Conservation (phyloP, 202 grass and related monocot species). For the Setaria italica region DNA sequence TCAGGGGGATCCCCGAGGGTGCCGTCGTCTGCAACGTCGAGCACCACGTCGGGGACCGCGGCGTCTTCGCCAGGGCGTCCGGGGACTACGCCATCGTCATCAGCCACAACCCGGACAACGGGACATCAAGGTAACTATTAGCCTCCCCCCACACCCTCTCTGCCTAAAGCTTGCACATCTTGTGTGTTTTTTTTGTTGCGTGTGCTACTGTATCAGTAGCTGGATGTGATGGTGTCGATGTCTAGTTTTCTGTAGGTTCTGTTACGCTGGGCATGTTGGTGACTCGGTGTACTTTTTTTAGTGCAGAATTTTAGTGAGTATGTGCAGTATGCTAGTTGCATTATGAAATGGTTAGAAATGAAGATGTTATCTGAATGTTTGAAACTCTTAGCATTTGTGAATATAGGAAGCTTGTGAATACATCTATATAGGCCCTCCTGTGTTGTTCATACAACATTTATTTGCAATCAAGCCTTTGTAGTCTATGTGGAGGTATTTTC, state of each 20-base stretch:
- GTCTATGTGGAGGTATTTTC: background rate
- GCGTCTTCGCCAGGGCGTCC: constrained; percentile 73
- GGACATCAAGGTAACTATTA: constrained; percentile 56
- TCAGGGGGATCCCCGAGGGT: constrained; percentile 75
- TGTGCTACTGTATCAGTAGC: background rate
- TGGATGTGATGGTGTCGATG: background rate
- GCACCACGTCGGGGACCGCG: constrained; percentile 84
- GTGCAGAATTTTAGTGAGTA: background rate
- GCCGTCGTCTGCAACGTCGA: constrained; percentile 88
- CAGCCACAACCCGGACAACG: constrained; percentile 90
- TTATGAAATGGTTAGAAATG: background rate
- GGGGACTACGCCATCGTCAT: constrained; percentile 90
- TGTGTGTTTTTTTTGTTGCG: background rate
- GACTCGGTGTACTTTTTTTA: background rate
- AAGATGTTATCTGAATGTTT: background rate
- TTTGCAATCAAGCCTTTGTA: background rate
- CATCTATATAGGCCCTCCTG: background rate
- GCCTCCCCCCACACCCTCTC: background rate
- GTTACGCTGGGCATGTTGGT: no score
- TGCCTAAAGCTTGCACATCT: background rate
- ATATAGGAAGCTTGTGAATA: background rate
- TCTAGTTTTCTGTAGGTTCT: background rate
- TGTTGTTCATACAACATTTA: background rate
- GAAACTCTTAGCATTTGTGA: background rate
- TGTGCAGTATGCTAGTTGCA: background rate